Base-by-base conservation (phyloP, 2,329 filamentous ascomycete species). In the Claviceps citrina region DNA sequence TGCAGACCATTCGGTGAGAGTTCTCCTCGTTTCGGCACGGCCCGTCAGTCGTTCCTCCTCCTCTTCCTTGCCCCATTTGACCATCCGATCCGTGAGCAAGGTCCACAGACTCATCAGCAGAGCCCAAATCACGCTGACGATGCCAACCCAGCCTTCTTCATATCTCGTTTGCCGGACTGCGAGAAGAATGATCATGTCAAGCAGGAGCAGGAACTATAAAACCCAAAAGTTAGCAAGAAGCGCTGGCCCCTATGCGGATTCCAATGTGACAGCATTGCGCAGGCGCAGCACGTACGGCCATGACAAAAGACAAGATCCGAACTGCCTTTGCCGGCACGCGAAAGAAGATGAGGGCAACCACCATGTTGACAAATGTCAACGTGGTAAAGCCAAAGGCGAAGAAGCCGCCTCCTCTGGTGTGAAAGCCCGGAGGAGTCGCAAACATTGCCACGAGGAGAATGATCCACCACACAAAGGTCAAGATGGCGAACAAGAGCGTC, bases 1-100 rank as follows among this genome's bases (percentile, higher is more conserved):
- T 32, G 79, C 81, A 5, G 78, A 61, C 89, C 91, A 96, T 63
- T 96, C 85, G 31, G 72, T 64, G 5, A 95, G 59, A 0, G 85
- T 83, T 22, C 87, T 77, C 19, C 87, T 75, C 9, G 81, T 85
- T 63, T 98, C 89, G 24, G 81, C 74, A 12, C 89, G 81, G 9
- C 91, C 91, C 0, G 89, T 96, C 16, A 96, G 66, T 20, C 91
- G 77, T 57, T 94, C 81, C 56, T 98, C 91, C 57, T 96, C 91
- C 52, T 95, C 85, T 1, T 69, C 70, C 61, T 96, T 96, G 42
- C 89, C 91, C 81, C 85, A 93, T 52, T 81, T 73, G 7, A 98
- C 91, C 4, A 83, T 77, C 36, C 81, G 72, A 54, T 94, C 89
- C 7, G 81, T 83, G 7, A 80, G 52, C 16, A 95, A 67, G 19